Conservation (phyloP, 2,329 filamentous ascomycete species). For the Ophiostoma quercus region DNA sequence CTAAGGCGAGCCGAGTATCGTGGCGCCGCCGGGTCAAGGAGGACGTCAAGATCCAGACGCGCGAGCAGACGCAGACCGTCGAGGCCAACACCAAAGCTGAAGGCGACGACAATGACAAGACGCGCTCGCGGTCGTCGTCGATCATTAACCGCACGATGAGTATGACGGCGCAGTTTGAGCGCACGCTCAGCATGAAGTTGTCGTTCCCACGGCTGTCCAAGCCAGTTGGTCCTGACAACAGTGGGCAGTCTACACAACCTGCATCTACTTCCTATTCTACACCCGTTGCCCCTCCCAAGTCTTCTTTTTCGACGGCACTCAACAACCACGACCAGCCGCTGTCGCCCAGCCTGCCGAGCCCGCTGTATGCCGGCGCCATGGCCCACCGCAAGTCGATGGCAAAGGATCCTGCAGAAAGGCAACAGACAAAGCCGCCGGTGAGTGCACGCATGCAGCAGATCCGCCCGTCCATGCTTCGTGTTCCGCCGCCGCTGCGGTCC, state of each 20-base stretch:
- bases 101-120: not conserved
- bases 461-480: slow-evolving; percentile 35
- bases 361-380: not conserved
- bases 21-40: slow-evolving; percentile 19
- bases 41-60: not conserved
- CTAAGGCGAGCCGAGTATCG: slow-evolving; percentile 1
- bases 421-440: slow-evolving; percentile 34
- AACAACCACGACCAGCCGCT: not conserved
- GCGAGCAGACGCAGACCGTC: not conserved
- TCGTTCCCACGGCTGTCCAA: slow-evolving; percentile 15
- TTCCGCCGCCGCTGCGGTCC: slow-evolving; percentile 36
- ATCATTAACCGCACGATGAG: slow-evolving; percentile 32
- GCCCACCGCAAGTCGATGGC: not conserved
- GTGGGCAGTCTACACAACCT: not conserved
- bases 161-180: slow-evolving; percentile 33
- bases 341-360: not conserved
- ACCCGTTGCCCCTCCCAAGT: not conserved
- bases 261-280: not conserved
- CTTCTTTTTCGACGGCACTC: not conserved
- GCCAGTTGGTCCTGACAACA: not conserved
- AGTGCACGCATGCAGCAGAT: slow-evolving; percentile 40
- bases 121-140: not conserved
- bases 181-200: slow-evolving; percentile 23
- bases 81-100: not conserved
- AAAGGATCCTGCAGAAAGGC: not conserved